Percentiles rank a stretch among this genome's conserved stretches.
These are phyloP conservation scores for Lanmaoa rubissima DNA, from an alignment of 768 basidiomycete species.

Conservation along the genomic window DNA sequence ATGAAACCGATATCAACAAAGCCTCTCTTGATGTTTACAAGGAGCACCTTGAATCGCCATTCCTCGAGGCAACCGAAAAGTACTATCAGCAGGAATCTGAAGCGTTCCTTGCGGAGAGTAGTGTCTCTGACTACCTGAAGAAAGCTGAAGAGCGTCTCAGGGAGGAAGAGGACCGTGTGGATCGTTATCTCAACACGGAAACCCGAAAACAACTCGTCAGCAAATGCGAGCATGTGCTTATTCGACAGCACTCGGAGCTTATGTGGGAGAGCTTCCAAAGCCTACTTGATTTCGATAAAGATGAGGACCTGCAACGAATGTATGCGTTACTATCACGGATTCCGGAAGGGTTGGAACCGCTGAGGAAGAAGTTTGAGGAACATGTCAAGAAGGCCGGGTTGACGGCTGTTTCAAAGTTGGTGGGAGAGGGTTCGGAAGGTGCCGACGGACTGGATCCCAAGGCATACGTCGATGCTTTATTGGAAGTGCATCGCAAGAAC, in stretches of 20 bases:
- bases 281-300: conserved; percentile 89
- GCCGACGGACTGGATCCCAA: conserved; percentile 81
- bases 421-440: conserved; percentile 49
- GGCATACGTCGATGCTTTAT: conserved; percentile 87
- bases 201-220: conserved; percentile 79
- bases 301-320: conserved; percentile 94
- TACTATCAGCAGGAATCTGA: conserved; percentile 94
- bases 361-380: conserved; percentile 90
- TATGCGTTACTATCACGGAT: conserved; percentile 91
- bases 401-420: conserved; percentile 72
- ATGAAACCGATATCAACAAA: conserved; percentile 89
- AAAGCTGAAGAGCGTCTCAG: conserved; percentile 90
- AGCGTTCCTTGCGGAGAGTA: conserved; percentile 83
- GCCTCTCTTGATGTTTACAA: conserved; percentile 92
- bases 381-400: conserved; percentile 92
- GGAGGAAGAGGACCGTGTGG: conserved; percentile 95
- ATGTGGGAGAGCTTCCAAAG: conserved; percentile 95
- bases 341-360: conserved; percentile 83
- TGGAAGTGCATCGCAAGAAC: conserved; percentile 92
- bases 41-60: conserved; percentile 85
- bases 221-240: conserved; percentile 90
- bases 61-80: conserved; percentile 83
- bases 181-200: conserved; percentile 86
- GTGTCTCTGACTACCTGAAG: conserved; percentile 91
- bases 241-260: conserved; percentile 76